phyloP scores from a whole-genome alignment of 2,329 filamentous ascomycete species.

The Claviceps cyperi region DNA sequence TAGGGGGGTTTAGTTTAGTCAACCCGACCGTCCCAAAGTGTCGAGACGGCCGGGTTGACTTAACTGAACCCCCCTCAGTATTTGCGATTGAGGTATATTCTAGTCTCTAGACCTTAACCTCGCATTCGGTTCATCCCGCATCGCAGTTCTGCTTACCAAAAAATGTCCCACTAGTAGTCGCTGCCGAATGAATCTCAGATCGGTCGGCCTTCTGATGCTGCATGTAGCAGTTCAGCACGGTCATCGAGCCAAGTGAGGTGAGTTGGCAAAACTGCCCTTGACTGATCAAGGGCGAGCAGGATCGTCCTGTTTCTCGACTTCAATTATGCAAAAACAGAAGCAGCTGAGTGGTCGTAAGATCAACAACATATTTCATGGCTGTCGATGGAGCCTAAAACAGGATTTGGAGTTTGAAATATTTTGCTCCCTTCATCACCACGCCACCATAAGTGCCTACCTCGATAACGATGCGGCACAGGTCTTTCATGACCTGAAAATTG shows the following conservation, averaged over 20 bases:
- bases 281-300: not conserved
- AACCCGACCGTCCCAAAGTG: too few species aligned
- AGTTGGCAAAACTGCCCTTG: not conserved
- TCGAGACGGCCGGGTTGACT: too few species aligned
- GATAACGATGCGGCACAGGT: not conserved
- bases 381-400: too few species aligned
- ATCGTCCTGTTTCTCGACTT: not conserved
- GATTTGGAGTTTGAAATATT: not conserved
- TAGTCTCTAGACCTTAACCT: too few species aligned
- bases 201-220: not conserved
- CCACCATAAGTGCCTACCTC: not conserved
- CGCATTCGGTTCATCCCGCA: too few species aligned
- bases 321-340: not conserved
- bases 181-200: not conserved
- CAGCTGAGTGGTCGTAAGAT: not conserved
- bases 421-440: not conserved
- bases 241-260: not conserved
- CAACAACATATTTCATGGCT: not conserved
- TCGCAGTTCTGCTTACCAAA: too few species aligned
- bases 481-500: not conserved
- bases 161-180: too few species aligned
- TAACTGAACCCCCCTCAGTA: too few species aligned
- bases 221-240: not conserved
- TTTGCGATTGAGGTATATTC: not conserved
- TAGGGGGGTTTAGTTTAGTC: too few species aligned